Percentiles rank a stretch among this genome's conserved stretches.
Evolutionary conservation across 768 basidiomycete species (phyloP).

Genomic region (Tephrocybe rancida): DNA sequence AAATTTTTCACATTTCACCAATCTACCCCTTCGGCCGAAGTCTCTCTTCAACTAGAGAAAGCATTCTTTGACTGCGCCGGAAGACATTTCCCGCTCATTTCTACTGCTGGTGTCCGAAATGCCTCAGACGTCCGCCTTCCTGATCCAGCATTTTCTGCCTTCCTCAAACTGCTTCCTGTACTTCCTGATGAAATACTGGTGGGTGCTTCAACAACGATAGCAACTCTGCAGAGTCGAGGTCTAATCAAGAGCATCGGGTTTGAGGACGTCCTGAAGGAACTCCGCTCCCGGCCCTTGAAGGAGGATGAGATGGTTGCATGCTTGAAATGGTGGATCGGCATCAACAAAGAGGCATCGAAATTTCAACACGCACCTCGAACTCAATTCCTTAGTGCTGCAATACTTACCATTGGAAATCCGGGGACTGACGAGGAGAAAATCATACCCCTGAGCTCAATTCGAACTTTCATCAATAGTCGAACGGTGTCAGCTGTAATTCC

Average conservation of each 20-base stretch:
- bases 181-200: conserved; percentile 62
- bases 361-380: conserved; percentile 46
- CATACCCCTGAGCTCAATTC: conserved; percentile 68
- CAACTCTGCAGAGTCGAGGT: conserved; percentile 57
- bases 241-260: conserved; percentile 79
- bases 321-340: conserved; percentile 82
- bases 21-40: conserved; percentile 85
- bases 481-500: conserved; percentile 61
- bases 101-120: conserved; percentile 70
- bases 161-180: conserved; percentile 78
- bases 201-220: conserved; percentile 62
- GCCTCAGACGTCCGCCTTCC: conserved; percentile 74
- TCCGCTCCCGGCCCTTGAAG: conserved; percentile 67
- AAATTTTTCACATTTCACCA: conserved; percentile 88
- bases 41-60: conserved; percentile 68
- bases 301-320: conserved; percentile 80
- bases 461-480: conserved; percentile 70
- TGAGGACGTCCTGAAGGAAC: conserved; percentile 79
- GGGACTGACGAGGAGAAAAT: conserved; percentile 50
- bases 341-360: conserved; percentile 36
- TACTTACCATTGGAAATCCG: conserved; percentile 48
- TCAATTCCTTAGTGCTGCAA: conserved; percentile 71
- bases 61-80: conserved; percentile 77
- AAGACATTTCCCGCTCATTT: conserved; percentile 68
- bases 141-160: conserved; percentile 67